These are phyloP conservation scores for Trichoderma afroharzianum DNA, from an alignment of 2,329 filamentous ascomycete genomes.

Conservation along the genomic window DNA sequence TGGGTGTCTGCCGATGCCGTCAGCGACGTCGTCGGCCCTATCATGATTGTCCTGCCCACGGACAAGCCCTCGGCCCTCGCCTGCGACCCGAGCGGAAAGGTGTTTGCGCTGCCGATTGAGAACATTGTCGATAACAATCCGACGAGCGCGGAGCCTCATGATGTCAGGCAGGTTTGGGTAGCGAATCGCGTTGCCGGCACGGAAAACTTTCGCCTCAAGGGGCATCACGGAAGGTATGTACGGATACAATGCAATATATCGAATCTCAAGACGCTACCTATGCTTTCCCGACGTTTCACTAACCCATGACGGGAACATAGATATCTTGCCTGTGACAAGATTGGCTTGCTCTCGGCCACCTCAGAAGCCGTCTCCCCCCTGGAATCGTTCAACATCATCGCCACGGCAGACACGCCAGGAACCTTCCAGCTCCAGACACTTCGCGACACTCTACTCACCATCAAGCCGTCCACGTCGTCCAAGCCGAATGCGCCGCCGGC, in stretches of 20 bases:
- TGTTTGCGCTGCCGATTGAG: constrained; percentile 78
- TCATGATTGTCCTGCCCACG: constrained; percentile 78
- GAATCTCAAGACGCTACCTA: too few relatives aligned
- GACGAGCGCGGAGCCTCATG: constrained; percentile 86
- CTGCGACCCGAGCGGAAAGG: constrained; percentile 80
- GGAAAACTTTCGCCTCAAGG: constrained; percentile 80
- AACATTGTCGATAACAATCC: constrained; percentile 84
- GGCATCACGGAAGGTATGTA: constrained; percentile 74
- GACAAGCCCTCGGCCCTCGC: constrained; percentile 71
- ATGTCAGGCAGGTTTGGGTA: constrained; percentile 94
- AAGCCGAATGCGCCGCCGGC: constrained; percentile 46
- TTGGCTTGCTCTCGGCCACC: constrained; percentile 71
- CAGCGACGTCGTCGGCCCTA: constrained; percentile 73
- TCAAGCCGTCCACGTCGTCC: constrained; percentile 51
- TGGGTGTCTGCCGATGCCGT: constrained; percentile 83
- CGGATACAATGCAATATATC: too few relatives aligned
- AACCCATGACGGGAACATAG: constrained; percentile 39
- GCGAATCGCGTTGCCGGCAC: constrained; percentile 80
- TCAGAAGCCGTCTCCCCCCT: constrained; percentile 78
- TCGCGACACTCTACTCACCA: constrained; percentile 65
- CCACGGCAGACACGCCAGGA: constrained; percentile 60
- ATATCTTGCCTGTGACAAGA: constrained; percentile 82
- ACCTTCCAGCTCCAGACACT: constrained; percentile 73
- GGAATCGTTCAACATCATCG: constrained; percentile 73
- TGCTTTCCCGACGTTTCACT: background rate